Evolutionary conservation across 108 stramenopile genomes (phyloP).

Genomic region (Conticribra guillardii): DNA sequence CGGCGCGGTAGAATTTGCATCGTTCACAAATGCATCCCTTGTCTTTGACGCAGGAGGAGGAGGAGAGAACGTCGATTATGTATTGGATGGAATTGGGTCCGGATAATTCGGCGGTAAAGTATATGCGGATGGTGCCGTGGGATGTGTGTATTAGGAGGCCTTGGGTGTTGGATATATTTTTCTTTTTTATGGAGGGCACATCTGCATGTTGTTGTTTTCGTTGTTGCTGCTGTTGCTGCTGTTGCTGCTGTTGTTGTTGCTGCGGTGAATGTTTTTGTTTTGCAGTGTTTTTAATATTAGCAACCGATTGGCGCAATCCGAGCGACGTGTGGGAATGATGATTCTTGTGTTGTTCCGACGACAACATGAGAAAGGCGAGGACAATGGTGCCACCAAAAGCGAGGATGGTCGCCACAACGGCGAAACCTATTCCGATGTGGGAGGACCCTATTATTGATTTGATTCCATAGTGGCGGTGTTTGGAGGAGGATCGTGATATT

Average conservation of each 20-base stretch:
- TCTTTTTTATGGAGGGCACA: too few relatives aligned
- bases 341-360: background rate
- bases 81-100: slow-evolving; percentile 62
- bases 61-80: slow-evolving; percentile 47
- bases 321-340: background rate
- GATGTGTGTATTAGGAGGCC: slow-evolving; percentile 18
- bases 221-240: too few relatives aligned
- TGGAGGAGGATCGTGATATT: background rate
- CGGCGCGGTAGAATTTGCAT: slow-evolving; percentile 80
- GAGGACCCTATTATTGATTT: background rate
- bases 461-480: background rate
- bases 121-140: slow-evolving; percentile 60
- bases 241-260: background rate
- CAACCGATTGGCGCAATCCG: background rate
- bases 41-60: slow-evolving; percentile 2
- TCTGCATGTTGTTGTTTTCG: too few relatives aligned
- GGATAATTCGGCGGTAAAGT: slow-evolving; percentile 59
- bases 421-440: background rate
- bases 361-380: background rate
- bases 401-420: background rate
- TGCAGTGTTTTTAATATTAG: background rate
- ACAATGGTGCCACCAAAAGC: background rate
- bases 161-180: background rate
- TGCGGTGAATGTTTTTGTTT: background rate
- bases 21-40: slow-evolving; percentile 48